Evolutionary conservation across 1,284 basidiomycete genomes (phyloP).

Genomic region (Melanopsichium pennsylvanicum): DNA sequence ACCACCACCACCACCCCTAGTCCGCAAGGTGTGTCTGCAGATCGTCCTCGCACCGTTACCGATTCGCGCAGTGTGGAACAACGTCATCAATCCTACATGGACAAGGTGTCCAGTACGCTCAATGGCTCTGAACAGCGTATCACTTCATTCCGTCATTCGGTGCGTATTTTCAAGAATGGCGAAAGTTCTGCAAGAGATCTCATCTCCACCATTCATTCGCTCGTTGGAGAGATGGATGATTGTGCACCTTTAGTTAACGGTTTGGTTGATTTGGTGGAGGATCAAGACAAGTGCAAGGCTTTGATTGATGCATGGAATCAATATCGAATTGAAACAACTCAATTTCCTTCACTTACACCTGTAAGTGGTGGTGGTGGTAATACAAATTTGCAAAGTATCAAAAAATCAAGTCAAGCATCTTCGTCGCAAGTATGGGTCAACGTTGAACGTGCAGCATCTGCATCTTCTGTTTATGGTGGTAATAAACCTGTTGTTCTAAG

Average conservation of each 20-base stretch:
- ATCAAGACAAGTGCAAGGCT: constrained; percentile 81
- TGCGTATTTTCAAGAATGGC: constrained; percentile 79
- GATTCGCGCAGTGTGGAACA: constrained; percentile 68
- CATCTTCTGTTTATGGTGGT: constrained; percentile 33
- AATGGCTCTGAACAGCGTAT: constrained; percentile 75
- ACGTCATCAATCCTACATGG: constrained; percentile 75
- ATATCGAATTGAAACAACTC: constrained; percentile 79
- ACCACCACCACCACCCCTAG: constrained; percentile 18
- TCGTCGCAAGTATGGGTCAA: constrained; percentile 81
- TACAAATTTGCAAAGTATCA: constrained; percentile 81
- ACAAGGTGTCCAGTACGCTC: constrained; percentile 75
- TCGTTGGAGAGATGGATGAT: constrained; percentile 72
- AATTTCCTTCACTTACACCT: constrained; percentile 41
- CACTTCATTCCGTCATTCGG: constrained; percentile 79
- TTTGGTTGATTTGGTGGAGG: constrained; percentile 69
- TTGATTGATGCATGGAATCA: constrained; percentile 81
- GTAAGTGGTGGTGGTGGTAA: constrained; percentile 71
- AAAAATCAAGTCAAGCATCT: constrained; percentile 73
- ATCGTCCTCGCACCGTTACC: constrained; percentile 68
- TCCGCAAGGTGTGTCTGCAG: constrained; percentile 27
- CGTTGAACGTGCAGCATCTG: constrained; percentile 79
- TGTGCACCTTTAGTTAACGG: constrained; percentile 75
- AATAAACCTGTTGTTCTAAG: constrained; percentile 24
- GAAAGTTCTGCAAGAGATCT: constrained; percentile 85
- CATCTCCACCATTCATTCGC: constrained; percentile 83